Evolutionary conservation across 1,284 basidiomycete species (phyloP).

Genomic region (Cystobasidiaceae sp.): DNA sequence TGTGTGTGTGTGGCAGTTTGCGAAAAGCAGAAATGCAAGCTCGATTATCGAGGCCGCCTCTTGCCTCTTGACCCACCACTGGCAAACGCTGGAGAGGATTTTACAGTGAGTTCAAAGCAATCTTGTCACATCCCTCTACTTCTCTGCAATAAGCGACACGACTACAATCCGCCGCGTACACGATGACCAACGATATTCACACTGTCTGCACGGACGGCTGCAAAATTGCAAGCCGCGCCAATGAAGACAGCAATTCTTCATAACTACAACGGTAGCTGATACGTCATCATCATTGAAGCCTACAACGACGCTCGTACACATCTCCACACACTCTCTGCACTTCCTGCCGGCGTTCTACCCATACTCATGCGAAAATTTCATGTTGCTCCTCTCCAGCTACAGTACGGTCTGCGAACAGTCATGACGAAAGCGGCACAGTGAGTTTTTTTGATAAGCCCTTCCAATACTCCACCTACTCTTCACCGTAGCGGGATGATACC

Average conservation of each 20-base stretch:
- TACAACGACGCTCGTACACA: too few species aligned
- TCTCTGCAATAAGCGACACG: too few species aligned
- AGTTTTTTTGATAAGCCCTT: not conserved
- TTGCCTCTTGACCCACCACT: not conserved
- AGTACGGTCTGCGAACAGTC: too few species aligned
- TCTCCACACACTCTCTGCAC: not conserved
- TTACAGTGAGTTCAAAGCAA: not conserved
- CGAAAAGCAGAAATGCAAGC: not conserved
- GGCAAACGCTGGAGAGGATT: not conserved
- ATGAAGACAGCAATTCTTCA: conserved; percentile 29
- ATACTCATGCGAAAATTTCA: not conserved
- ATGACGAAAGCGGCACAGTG: too few species aligned
- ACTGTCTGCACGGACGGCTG: conserved; percentile 28
- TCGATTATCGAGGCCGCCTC: not conserved
- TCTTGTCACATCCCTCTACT: not conserved
- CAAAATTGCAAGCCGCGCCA: not conserved
- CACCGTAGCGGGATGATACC: conserved; percentile 3
- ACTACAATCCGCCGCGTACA: conserved; percentile 1
- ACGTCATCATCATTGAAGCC: too few species aligned
- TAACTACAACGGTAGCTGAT: conserved; percentile 33
- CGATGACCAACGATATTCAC: conserved; percentile 32
- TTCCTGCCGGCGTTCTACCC: not conserved
- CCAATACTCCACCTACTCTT: not conserved
- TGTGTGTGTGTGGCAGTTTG: not conserved
- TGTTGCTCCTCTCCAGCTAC: not conserved